Percentiles rank a stretch among this genome's conserved stretches.
These are phyloP conservation scores for Alternaria arbusti DNA, from an alignment of 2,329 filamentous ascomycete species.

Conservation along the genomic window DNA sequence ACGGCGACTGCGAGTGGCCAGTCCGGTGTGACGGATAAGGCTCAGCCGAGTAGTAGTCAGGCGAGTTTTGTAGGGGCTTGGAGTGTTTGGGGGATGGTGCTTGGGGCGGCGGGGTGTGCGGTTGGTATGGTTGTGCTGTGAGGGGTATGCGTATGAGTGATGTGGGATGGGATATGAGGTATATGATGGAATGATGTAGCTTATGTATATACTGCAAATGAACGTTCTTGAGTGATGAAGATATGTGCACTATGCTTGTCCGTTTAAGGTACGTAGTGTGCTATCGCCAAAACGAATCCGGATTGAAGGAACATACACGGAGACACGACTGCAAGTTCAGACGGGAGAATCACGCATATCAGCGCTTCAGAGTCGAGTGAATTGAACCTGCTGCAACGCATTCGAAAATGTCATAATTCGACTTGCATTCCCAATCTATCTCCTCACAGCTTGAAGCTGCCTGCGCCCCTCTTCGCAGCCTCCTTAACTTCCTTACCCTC, in stretches of 20 bases:
- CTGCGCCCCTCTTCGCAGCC: slow-evolving; percentile 32
- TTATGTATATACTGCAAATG: not conserved
- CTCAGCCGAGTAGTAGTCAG: slow-evolving; percentile 41
- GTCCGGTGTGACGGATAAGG: slow-evolving; percentile 42
- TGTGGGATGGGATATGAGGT: not conserved
- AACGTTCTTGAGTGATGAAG: not conserved
- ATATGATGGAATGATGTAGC: not conserved
- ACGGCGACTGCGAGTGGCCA: slow-evolving; percentile 41
- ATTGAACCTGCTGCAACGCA: not conserved
- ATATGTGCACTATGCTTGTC: not conserved
- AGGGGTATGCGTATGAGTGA: too few species aligned
- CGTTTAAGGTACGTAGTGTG: not conserved
- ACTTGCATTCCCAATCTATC: not conserved
- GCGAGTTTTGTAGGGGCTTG: slow-evolving; percentile 35
- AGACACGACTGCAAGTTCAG: not conserved
- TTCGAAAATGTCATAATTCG: accelerated
- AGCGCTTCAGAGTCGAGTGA: not conserved
- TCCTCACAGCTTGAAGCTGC: slow-evolving; percentile 42
- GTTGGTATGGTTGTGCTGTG: slow-evolving; percentile 51
- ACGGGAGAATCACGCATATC: not conserved
- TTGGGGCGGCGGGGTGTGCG: slow-evolving; percentile 38
- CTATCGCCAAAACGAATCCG: not conserved
- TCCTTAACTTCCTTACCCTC: slow-evolving; percentile 74
- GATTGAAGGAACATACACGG: not conserved
- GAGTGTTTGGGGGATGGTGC: slow-evolving; percentile 38